phyloP scores from a whole-genome alignment of 768 basidiomycete species.

The Polyporus arcularius region DNA sequence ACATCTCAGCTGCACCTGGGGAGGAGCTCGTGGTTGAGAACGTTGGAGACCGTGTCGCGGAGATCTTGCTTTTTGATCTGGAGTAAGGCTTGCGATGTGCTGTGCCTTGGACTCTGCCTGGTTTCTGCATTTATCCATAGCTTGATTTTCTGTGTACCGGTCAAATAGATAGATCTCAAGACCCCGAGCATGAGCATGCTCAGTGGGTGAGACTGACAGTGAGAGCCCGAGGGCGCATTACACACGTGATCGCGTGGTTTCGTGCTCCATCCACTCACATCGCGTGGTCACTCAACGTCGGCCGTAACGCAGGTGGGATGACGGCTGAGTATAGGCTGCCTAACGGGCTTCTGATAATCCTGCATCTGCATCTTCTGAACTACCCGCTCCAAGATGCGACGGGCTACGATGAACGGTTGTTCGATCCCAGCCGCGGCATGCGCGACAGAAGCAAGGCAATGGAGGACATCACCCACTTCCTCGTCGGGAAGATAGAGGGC shows the following conservation, averaged over 20 bases:
- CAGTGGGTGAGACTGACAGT: too few relatives aligned
- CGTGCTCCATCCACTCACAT: neutral
- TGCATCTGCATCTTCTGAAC: constrained; percentile 55
- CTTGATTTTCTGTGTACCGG: too few relatives aligned
- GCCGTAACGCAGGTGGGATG: neutral
- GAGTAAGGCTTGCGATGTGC: constrained; percentile 7
- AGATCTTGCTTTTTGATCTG: constrained; percentile 76
- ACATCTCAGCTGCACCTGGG: constrained; percentile 53
- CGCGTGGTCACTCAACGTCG: neutral
- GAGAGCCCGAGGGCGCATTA: too few relatives aligned
- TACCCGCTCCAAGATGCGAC: constrained; percentile 49
- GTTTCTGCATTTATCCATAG: neutral
- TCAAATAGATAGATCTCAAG: too few relatives aligned
- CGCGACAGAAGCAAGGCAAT: constrained; percentile 52
- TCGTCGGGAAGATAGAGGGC: constrained; percentile 47
- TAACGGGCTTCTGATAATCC: constrained; percentile 46
- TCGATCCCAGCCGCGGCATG: constrained; percentile 45
- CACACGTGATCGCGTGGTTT: constrained; percentile 8
- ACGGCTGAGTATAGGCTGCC: constrained; percentile 31
- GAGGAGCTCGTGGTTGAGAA: constrained; percentile 58
- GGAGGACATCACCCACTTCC: constrained; percentile 54
- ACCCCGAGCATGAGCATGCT: too few relatives aligned
- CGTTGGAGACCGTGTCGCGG: constrained; percentile 62
- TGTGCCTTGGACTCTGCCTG: neutral
- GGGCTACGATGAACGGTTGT: constrained; percentile 52